phyloP scores from a whole-genome alignment of 179 eudicot genomes.

The Spinacia oleracea region DNA sequence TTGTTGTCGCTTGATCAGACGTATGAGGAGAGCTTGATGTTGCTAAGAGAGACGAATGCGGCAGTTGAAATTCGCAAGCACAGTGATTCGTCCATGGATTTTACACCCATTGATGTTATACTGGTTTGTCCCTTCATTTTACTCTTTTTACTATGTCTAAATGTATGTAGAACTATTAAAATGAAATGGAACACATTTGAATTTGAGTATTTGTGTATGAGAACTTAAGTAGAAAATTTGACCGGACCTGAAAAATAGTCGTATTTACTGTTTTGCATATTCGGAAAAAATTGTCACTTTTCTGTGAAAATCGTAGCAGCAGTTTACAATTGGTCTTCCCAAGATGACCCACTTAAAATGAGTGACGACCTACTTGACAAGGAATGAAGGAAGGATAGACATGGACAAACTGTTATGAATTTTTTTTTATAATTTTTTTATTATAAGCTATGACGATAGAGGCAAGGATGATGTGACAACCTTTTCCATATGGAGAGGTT shows the following conservation, averaged over 20 bases:
- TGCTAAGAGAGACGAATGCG: conserved; percentile 79
- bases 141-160: neutral
- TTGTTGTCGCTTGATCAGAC: conserved; percentile 60
- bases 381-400: neutral
- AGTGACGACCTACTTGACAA: too few relatives aligned
- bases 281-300: neutral
- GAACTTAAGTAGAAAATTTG: neutral
- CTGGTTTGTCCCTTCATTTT: conserved; percentile 49
- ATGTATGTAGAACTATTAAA: neutral
- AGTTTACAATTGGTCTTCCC: neutral
- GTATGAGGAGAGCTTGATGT: conserved; percentile 68
- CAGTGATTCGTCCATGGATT: conserved; percentile 56
- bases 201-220: neutral
- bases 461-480: neutral
- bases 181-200: neutral
- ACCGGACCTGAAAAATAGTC: neutral
- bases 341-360: neutral
- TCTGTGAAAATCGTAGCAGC: neutral
- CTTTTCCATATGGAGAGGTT: neutral
- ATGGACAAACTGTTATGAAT: neutral
- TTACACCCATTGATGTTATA: conserved; percentile 49
- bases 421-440: too few relatives aligned
- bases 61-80: conserved; percentile 81
- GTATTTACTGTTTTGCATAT: neutral
- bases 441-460: neutral